Evolutionary conservation across 2,329 filamentous ascomycete species (phyloP).

Genomic region (Monosporascus sp.): DNA sequence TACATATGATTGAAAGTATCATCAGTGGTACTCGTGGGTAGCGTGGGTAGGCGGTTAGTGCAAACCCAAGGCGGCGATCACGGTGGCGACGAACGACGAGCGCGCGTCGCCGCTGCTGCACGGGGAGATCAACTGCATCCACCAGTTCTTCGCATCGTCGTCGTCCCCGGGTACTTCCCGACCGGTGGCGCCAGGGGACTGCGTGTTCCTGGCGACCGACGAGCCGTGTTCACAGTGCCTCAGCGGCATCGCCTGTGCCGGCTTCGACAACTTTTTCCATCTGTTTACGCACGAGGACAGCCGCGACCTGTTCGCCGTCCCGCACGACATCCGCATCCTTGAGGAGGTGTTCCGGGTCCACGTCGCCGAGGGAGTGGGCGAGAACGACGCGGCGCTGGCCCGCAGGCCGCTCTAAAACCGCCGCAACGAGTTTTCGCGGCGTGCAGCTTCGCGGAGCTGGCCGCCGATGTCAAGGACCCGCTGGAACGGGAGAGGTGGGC

Average conservation of each 20-base stretch:
- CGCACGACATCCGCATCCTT: constrained; percentile 53
- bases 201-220: constrained; percentile 54
- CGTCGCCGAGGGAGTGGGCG: constrained; percentile 14
- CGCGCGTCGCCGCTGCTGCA: constrained; percentile 49
- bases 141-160: constrained; percentile 44
- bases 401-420: constrained; percentile 46
- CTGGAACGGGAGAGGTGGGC: constrained; percentile 28
- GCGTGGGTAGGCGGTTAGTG: too few relatives aligned
- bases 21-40: too few relatives aligned
- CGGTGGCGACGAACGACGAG: constrained; percentile 53
- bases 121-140: constrained; percentile 57
- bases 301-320: constrained; percentile 49
- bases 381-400: constrained; percentile 33
- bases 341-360: constrained; percentile 49
- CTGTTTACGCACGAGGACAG: constrained; percentile 56
- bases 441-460: constrained; percentile 36
- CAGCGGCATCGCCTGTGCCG: constrained; percentile 53
- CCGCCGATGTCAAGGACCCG: constrained; percentile 30
- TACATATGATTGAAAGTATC: too few relatives aligned
- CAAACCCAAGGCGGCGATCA: constrained; percentile 35
- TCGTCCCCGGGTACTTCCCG: constrained; percentile 25
- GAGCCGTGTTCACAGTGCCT: constrained; percentile 55
- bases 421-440: constrained; percentile 51
- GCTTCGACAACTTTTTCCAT: constrained; percentile 52
- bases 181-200: constrained; percentile 27